These are phyloP conservation scores for Apostasia ramifera DNA, from an alignment of 106 monocot genomes.

Conservation along the genomic window DNA sequence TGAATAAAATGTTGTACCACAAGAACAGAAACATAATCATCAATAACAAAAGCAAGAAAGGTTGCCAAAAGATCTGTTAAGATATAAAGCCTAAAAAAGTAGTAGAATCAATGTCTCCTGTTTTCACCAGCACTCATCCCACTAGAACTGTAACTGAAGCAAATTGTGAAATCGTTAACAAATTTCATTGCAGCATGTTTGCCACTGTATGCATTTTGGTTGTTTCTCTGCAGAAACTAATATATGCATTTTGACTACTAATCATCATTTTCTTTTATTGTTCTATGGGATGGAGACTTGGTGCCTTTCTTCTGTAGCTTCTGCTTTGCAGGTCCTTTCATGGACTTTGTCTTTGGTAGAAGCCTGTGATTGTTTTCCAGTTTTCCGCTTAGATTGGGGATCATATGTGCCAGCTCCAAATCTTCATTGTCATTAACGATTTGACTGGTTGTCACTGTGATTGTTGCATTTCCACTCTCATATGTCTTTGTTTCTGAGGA, in stretches of 20 bases:
- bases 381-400: slow-evolving; percentile 1
- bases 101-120: no score
- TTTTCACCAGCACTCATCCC: no score
- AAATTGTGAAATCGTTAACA: no score
- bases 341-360: background rate
- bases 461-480: slow-evolving; percentile 6
- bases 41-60: no score
- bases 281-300: slow-evolving; percentile 1
- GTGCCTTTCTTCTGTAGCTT: slow-evolving; percentile 3
- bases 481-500: slow-evolving; percentile 12
- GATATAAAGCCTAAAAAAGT: no score
- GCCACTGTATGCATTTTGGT: no score
- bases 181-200: no score
- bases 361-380: slow-evolving; percentile 7
- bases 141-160: no score
- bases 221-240: no score
- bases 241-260: background rate
- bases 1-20: no score
- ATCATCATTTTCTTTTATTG: slow-evolving; percentile 6
- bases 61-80: no score
- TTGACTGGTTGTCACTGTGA: slow-evolving; percentile 15
- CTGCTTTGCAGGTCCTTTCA: background rate
- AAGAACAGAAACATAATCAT: no score
- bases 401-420: background rate
- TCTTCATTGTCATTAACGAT: slow-evolving; percentile 9